Conservation (phyloP, 208 protist genomes). For the Leishmania martiniquensis region DNA sequence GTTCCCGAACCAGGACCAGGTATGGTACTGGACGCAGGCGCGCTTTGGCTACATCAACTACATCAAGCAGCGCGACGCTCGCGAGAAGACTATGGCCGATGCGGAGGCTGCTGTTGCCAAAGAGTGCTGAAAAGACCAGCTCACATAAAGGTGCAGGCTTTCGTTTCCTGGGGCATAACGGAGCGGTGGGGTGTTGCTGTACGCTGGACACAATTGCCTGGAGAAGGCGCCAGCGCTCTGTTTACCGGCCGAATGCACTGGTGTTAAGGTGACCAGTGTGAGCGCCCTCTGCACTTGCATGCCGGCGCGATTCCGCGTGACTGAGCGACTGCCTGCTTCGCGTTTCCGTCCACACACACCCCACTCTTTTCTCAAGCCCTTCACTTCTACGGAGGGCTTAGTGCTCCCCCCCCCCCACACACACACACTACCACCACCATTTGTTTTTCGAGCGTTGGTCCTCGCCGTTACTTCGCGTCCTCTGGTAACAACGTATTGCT, state of each 20-base stretch:
- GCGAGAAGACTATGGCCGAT: slow-evolving; percentile 57
- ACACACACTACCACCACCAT: too few relatives aligned
- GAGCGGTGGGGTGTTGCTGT: background rate
- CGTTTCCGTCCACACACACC: background rate
- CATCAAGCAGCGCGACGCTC: slow-evolving; percentile 78
- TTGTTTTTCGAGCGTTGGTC: too few relatives aligned
- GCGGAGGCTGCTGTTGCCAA: slow-evolving; percentile 26
- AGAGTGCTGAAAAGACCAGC: background rate
- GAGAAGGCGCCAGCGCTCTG: background rate
- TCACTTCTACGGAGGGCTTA: too few relatives aligned
- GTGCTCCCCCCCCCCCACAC: too few relatives aligned
- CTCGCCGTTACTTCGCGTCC: too few relatives aligned
- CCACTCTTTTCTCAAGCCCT: background rate
- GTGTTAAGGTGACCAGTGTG: background rate
- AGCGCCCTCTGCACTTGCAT: background rate
- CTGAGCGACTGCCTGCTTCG: background rate
- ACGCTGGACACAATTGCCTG: too few relatives aligned
- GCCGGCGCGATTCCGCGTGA: background rate
- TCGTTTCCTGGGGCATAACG: background rate
- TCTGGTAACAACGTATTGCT: too few relatives aligned
- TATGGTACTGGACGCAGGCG: slow-evolving; percentile 79
- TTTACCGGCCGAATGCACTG: background rate
- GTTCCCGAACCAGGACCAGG: slow-evolving; percentile 82
- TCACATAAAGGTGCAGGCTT: background rate
- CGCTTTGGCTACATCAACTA: slow-evolving; percentile 87